Conservation (phyloP, 1,139 yeast species). For the Kazachstania sp. region DNA sequence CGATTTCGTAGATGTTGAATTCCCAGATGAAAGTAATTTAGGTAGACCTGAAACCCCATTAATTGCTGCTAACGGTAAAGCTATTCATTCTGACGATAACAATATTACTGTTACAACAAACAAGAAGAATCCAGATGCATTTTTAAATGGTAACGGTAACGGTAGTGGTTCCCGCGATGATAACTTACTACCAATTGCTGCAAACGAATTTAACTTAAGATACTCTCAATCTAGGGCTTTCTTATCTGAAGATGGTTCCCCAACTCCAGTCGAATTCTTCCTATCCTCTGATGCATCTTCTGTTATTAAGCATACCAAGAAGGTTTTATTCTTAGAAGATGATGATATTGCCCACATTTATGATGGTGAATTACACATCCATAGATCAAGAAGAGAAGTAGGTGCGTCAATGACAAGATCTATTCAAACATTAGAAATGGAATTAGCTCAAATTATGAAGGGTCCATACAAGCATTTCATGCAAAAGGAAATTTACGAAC, state of each 20-base stretch:
- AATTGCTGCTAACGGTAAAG: constrained; percentile 17
- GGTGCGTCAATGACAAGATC: constrained; percentile 92
- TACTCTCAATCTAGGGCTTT: constrained; percentile 92
- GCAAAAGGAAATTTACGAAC: constrained; percentile 98
- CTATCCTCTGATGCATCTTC: constrained; percentile 97
- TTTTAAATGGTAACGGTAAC: constrained; percentile 12
- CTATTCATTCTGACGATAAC: constrained; percentile 3
- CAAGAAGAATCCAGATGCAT: constrained; percentile 11
- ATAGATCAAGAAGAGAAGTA: constrained; percentile 85
- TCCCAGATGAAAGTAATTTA: constrained; percentile 51
- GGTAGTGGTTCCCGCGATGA: constrained; percentile 11
- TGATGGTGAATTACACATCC: constrained; percentile 97
- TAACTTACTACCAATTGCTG: constrained; percentile 38
- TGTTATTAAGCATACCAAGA: constrained; percentile 95
- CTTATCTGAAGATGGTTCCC: constrained; percentile 82
- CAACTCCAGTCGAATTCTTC: constrained; percentile 93
- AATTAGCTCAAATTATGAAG: constrained; percentile 95
- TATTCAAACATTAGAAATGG: constrained; percentile 94
- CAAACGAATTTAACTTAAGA: constrained; percentile 48
- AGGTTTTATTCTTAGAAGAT: constrained; percentile 92
- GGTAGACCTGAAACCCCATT: constrained; percentile 33
- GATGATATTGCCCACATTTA: constrained; percentile 98
- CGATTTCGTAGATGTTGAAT: constrained; percentile 97
- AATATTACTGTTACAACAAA: constrained; percentile 5
- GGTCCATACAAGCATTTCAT: constrained; percentile 93